Evolutionary conservation across 306 rosid species (phyloP), one percentile per base, ranked within the genome.

Genomic region (Ormosia semicastrata): DNA sequence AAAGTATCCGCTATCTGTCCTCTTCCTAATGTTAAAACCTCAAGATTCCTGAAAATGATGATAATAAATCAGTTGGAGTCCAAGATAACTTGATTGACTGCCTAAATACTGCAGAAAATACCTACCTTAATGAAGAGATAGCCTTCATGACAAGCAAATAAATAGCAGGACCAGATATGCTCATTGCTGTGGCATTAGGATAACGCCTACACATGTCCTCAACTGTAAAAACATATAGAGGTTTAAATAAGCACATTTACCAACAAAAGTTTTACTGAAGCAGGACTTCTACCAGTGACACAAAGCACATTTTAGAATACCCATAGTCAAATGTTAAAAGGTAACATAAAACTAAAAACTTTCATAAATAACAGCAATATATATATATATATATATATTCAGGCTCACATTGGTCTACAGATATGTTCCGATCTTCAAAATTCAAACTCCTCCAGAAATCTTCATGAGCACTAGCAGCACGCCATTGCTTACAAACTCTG

Each of bases 201-300:
- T 96, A 96, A 54, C 98, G 93, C 80, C 89, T 87, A 86, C 99
- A 93, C 93, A 96, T 90, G 86, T 93, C 95, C 86, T 91, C 99
- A 85, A 96, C 99, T 96, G 91, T 66, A 87, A 70, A 81, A 56
- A 40, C 59, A 86, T 24, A 59, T 12, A 13, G 12, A 84, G 76
- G 58, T 59, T 71, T 30, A 50, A 78, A 81, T 88, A 46, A 82
- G 86, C 73, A 81, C 52, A 47, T 29, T 66, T 58, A 17, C 46
- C 73, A 8, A 37, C 2, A 15, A 36, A 65, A 2, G 17, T 29
- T 71, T 49, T 24, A 41, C 34, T 12, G 15, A 73, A 43, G 53
- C 33, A 36, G 13, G 73, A 54, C 37, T 15, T 49, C 43, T 14
- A 56, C 36, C 32, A 60, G 72, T 40, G 78, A 4, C 62, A 66